Percentiles rank a stretch among this genome's conserved stretches.
These are phyloP conservation scores for Ensete ventricosum DNA, from an alignment of 176 grass and related monocot genomes.

Conservation along the genomic window DNA sequence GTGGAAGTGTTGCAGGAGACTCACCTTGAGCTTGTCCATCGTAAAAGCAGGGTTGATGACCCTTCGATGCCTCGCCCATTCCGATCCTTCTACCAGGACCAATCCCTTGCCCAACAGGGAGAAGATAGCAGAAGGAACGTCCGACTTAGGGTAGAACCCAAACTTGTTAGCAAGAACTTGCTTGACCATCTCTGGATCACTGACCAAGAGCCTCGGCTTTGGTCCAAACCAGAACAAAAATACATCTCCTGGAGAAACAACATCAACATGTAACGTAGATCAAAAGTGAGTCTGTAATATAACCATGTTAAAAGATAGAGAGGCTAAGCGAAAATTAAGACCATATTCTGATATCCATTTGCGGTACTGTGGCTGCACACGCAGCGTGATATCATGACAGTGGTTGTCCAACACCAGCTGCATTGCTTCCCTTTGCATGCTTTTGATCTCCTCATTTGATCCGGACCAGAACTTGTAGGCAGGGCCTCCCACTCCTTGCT, in stretches of 20 bases:
- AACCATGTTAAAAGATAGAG: too few species aligned
- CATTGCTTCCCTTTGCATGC: not conserved
- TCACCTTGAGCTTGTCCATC: slow-evolving; percentile 14
- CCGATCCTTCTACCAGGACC: not conserved
- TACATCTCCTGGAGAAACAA: not conserved
- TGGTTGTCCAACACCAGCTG: not conserved
- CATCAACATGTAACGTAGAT: not conserved
- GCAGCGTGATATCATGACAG: not conserved
- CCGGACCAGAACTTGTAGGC: not conserved
- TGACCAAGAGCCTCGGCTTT: not conserved
- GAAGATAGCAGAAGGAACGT: not conserved
- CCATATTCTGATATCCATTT: not conserved
- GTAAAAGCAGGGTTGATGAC: slow-evolving; percentile 3
- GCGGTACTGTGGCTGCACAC: not conserved
- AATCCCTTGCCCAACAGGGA: not conserved
- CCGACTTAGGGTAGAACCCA: not conserved
- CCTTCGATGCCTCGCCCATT: not conserved
- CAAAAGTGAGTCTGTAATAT: too few species aligned
- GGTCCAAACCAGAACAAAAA: not conserved
- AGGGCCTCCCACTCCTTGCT: slow-evolving; percentile 5
- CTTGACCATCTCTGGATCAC: not conserved
- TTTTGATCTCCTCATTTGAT: not conserved
- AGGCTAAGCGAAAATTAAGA: not conserved
- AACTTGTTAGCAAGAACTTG: not conserved
- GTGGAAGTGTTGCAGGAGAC: not conserved